Evolutionary conservation across 306 rosid genomes (phyloP).

Genomic region (Cucumis hystrix): DNA sequence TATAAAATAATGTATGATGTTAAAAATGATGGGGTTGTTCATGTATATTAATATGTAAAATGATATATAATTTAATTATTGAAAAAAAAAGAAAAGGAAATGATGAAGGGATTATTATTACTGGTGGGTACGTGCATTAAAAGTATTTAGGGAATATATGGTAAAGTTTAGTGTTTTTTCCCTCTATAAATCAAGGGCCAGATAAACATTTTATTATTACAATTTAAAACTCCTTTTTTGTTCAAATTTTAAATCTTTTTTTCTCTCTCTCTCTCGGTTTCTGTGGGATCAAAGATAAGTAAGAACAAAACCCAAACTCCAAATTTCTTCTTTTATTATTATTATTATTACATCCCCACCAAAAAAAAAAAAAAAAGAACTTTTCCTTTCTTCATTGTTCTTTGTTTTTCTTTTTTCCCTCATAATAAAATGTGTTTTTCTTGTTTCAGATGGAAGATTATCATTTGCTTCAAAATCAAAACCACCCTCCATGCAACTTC

Average conservation of each 20-base stretch:
- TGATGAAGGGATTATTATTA: not conserved
- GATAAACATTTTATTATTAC: not conserved
- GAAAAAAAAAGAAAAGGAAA: not conserved
- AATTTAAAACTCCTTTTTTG: not conserved
- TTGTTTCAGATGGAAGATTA: not conserved
- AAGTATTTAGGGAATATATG: conserved; percentile 2
- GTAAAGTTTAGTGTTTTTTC: conserved; percentile 4
- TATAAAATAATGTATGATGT: not conserved
- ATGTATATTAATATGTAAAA: not conserved
- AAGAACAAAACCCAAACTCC: not conserved
- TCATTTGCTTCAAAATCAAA: not conserved
- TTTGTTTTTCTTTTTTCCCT: not conserved
- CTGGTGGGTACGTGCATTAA: not conserved
- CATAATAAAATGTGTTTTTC: not conserved
- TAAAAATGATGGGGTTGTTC: not conserved
- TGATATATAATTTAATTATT: not conserved
- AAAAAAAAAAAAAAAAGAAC: not conserved
- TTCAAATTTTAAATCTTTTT: not conserved
- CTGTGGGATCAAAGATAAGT: not conserved
- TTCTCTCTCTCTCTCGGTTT: not conserved
- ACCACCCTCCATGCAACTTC: not conserved
- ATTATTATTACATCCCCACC: not conserved
- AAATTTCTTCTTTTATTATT: not conserved
- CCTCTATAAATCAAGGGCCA: not conserved
- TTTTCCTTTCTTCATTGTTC: not conserved